Percentiles rank a stretch among this genome's conserved stretches.
phyloP scores from a whole-genome alignment of 1,139 yeast species.

The Magnusiomyces sp. region DNA sequence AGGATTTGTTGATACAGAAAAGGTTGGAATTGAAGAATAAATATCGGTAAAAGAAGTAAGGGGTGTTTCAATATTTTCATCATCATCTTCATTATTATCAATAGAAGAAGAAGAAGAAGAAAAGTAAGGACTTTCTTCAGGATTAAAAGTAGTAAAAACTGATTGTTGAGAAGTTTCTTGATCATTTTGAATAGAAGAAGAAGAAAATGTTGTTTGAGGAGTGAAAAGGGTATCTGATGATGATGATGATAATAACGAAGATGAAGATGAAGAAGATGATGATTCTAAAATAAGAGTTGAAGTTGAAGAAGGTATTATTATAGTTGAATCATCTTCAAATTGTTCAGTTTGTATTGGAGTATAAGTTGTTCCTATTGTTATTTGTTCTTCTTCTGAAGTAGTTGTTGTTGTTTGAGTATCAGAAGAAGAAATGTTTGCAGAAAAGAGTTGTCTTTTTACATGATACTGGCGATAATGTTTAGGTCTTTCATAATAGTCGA shows the following conservation, averaged over 20 bases:
- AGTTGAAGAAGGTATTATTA: not conserved
- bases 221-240: not conserved
- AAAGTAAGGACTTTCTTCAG: too few relatives aligned
- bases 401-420: not conserved
- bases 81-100: too few relatives aligned
- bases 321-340: not conserved
- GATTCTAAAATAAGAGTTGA: not conserved
- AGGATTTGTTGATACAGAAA: not conserved
- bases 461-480: not conserved
- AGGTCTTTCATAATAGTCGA: not conserved
- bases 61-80: not conserved
- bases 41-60: not conserved
- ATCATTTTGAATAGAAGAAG: too few relatives aligned
- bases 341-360: too few relatives aligned
- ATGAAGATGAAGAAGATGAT: not conserved
- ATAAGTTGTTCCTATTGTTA: too few relatives aligned
- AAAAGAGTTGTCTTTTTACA: constrained; percentile 6
- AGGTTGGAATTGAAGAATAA: not conserved
- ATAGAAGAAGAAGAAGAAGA: too few relatives aligned
- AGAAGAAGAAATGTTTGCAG: constrained; percentile 9
- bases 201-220: not conserved
- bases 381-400: not conserved
- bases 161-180: too few relatives aligned
- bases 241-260: not conserved
- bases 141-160: too few relatives aligned